Evolutionary conservation across 257 asterid genomes (phyloP).

Genomic region (Striga asiatica): DNA sequence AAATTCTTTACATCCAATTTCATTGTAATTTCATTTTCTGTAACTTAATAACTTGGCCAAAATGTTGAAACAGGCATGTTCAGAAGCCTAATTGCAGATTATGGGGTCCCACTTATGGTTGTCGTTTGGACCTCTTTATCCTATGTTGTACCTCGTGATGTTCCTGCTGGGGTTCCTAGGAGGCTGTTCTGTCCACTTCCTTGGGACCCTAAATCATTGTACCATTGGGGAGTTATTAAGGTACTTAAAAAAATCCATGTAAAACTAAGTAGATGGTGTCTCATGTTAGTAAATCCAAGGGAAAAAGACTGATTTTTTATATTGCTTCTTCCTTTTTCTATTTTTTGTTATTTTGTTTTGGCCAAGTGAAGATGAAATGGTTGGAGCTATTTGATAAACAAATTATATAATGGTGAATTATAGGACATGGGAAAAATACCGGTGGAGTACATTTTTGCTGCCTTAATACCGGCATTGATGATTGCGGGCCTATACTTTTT

Average conservation of each 20-base stretch:
- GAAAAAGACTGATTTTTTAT: no score
- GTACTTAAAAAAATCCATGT: conserved; percentile 26
- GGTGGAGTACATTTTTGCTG: conserved; percentile 52
- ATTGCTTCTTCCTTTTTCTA: background rate
- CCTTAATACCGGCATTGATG: conserved; percentile 78
- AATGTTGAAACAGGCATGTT: conserved; percentile 46
- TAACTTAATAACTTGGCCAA: background rate
- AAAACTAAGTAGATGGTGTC: no score
- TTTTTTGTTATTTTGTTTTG: background rate
- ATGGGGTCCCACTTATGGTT: conserved; percentile 86
- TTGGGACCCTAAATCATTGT: conserved; percentile 58
- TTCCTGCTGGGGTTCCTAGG: conserved; percentile 79
- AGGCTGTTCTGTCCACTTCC: conserved; percentile 79
- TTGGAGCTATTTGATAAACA: no score
- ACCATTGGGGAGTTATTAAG: conserved; percentile 84
- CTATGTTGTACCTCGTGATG: conserved; percentile 39
- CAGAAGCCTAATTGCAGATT: conserved; percentile 79
- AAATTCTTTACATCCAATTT: background rate
- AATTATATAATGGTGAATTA: conserved; percentile 11
- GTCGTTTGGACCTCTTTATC: conserved; percentile 74
- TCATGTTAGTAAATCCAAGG: no score
- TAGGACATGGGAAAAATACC: conserved; percentile 88
- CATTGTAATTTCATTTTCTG: background rate
- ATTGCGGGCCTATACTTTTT: conserved; percentile 83
- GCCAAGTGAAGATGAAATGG: background rate